Evolutionary conservation across 1,284 basidiomycete genomes (phyloP), one percentile per base, ranked within the genome.

Genomic region (Naganishia sp.): DNA sequence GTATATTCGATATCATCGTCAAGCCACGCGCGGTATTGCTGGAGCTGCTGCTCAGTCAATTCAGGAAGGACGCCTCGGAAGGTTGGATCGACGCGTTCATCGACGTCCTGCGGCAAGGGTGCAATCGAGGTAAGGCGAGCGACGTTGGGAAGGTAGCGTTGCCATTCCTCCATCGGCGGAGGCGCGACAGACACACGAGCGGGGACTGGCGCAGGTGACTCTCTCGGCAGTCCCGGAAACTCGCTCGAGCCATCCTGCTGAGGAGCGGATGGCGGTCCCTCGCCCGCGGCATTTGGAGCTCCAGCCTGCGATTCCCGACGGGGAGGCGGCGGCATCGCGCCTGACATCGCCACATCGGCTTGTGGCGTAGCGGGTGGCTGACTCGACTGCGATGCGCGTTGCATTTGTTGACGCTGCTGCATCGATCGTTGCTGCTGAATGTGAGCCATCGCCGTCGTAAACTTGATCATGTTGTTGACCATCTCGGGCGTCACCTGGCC

Each of bases 111-210:
- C 3, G 89, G 87, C 2, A 92, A 84, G 61, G 84, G 79, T 10
- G 85, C 84, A 56, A 91, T 82, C 21, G 83, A 82, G 6, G 89
- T 91, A 59, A 86, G 84, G 43, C 82, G 81, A 31, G 84, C 83
- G 74, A 87, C 87, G 65, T 87, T 81, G 9, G 81, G 81, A 15
- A 80, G 83, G 72, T 72, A 67, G 5, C 64, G 53, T 68, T 77
- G 73, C 79, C 79, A 80, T 48, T 75, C 77, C 67, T 74, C 73
- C 21, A 78, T 73, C 0, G 77, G 79, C 11, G 79, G 74, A 44
- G 74, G 79, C 65, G 69, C 80, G 64, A 69, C 80, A 61, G 76
- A 71, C n/a, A 73, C 73, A 36, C 69, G 67, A 63, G 77, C 25
- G 74, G 77, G 46, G 73, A 72, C 63, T 53, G 72, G 63, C 18